Percentiles rank a stretch among this genome's conserved stretches.
Evolutionary conservation across 805 yeast species (phyloP).

Genomic region (Candida gorgasii): DNA sequence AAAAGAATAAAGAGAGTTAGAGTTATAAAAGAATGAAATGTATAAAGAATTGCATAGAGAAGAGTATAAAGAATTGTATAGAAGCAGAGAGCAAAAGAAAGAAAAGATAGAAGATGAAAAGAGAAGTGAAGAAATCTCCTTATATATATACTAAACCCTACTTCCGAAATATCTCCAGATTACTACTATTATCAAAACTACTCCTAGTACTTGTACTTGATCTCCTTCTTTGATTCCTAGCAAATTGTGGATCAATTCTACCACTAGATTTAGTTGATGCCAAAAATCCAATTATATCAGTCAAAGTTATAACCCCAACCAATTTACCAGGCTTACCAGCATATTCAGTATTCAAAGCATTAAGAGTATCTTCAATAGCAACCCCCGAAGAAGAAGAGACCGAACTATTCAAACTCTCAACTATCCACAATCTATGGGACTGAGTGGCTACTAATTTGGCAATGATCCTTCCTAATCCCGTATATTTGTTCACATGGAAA

Average conservation of each 20-base stretch:
- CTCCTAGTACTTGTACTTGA: constrained; percentile 38
- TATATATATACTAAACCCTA: no score
- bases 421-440: constrained; percentile 87
- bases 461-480: constrained; percentile 83
- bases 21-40: no score
- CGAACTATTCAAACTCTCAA: constrained; percentile 36
- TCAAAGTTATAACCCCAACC: constrained; percentile 87
- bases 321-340: constrained; percentile 72
- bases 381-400: constrained; percentile 10
- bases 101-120: no score
- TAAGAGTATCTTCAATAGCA: constrained; percentile 32
- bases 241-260: constrained; percentile 79
- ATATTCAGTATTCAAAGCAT: constrained; percentile 6
- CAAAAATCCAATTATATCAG: constrained; percentile 81
- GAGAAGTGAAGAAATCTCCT: no score
- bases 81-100: no score
- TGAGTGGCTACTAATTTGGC: constrained; percentile 95
- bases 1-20: no score
- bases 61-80: no score
- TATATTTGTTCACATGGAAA: constrained; percentile 80
- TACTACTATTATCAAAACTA: constrained; percentile 12
- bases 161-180: constrained; percentile 13
- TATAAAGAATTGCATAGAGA: no score
- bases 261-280: constrained; percentile 68
- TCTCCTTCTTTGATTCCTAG: constrained; percentile 86